These are phyloP conservation scores for Thielaviopsis ethacetica DNA, from an alignment of 2,329 filamentous ascomycete species.

Conservation along the genomic window DNA sequence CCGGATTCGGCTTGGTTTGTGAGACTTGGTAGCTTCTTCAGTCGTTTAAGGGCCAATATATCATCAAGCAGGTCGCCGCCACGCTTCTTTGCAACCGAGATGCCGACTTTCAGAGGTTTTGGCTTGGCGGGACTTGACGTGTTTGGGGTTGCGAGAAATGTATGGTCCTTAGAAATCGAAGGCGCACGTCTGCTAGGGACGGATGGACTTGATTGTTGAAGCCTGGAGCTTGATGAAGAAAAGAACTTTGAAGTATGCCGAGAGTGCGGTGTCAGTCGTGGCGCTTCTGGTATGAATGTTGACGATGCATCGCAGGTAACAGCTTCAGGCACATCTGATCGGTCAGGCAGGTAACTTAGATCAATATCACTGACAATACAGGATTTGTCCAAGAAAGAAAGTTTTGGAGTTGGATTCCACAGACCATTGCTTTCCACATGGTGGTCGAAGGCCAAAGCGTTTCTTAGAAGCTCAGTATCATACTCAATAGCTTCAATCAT, in stretches of 20 bases:
- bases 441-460: neutral
- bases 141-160: neutral
- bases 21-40: neutral
- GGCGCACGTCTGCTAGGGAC: neutral
- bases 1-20: neutral
- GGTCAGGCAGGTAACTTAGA: neutral
- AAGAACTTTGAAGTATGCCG: neutral
- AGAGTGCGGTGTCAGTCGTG: neutral
- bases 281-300: neutral
- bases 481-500: neutral
- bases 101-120: neutral
- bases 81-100: slow-evolving; percentile 1
- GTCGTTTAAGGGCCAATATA: slow-evolving; percentile 1
- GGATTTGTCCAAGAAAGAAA: neutral
- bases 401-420: neutral
- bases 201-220: neutral
- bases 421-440: neutral
- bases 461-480: neutral
- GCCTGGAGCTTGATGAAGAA: neutral
- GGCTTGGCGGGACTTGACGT: neutral
- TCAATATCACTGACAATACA: neutral
- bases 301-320: neutral
- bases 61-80: slow-evolving; percentile 1
- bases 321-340: neutral
- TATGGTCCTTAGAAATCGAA: neutral